phyloP scores from a whole-genome alignment of 2,329 filamentous ascomycete species.

The Trichoderma atroviride region DNA sequence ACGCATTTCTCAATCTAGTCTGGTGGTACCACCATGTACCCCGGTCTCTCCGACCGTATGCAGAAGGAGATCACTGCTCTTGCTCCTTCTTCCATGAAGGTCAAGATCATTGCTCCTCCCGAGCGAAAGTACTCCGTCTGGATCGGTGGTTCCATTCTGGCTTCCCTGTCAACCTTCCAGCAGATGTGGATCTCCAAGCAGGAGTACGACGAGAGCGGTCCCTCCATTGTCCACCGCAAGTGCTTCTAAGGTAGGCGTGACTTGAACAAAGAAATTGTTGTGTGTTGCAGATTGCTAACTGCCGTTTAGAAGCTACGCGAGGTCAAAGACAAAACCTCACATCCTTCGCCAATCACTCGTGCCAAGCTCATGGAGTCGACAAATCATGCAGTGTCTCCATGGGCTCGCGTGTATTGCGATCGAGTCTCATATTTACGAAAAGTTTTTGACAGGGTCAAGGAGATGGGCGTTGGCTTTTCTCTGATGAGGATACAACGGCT shows the following conservation, averaged over 20 bases:
- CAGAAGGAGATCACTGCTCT: conserved; percentile 99
- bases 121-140: conserved; percentile 99
- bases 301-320: conserved; percentile 36
- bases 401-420: conserved; percentile 52
- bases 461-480: conserved; percentile 53
- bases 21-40: conserved; percentile 99
- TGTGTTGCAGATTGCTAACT: conserved; percentile 32
- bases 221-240: conserved; percentile 99
- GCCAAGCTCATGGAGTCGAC: conserved; percentile 51
- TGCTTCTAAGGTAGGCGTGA: conserved; percentile 86
- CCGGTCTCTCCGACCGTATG: conserved; percentile 99
- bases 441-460: conserved; percentile 59
- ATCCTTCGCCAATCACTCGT: conserved; percentile 41
- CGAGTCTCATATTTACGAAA: conserved; percentile 61
- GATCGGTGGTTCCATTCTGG: conserved; percentile 99
- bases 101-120: conserved; percentile 99
- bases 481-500: conserved; percentile 50
- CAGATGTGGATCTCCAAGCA: conserved; percentile 99
- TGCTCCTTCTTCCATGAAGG: conserved; percentile 99
- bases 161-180: conserved; percentile 99
- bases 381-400: conserved; percentile 47
- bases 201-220: conserved; percentile 99
- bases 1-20: conserved; percentile 62
- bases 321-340: conserved; percentile 39
- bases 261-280: not conserved